A percentile compares a stretch with the other conserved stretches of the same genome.
phyloP scores from a whole-genome alignment of 2,329 filamentous ascomycete genomes.

The Claviceps lovelessii region DNA sequence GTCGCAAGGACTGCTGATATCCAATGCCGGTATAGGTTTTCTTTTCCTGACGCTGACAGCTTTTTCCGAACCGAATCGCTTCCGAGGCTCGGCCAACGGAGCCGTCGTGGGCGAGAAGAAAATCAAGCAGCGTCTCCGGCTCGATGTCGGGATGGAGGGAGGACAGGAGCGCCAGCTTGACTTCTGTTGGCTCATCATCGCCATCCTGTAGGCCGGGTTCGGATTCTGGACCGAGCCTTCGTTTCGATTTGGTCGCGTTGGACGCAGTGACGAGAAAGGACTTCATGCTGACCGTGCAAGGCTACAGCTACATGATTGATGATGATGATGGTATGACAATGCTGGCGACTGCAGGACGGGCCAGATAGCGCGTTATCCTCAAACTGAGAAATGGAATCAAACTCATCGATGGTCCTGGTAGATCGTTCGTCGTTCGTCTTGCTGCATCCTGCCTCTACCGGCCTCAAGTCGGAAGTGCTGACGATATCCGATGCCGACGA shows the following conservation, averaged over 20 bases:
- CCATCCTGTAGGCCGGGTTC: constrained; percentile 12
- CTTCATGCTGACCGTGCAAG: constrained; percentile 30
- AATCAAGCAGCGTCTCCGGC: constrained; percentile 59
- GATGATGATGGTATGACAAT: not conserved
- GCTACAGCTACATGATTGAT: not conserved
- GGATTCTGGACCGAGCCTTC: constrained; percentile 23
- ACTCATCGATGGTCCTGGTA: not conserved
- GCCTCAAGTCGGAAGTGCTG: not conserved
- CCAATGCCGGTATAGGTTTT: constrained; percentile 30
- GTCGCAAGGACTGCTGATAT: constrained; percentile 49
- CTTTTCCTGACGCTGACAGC: not conserved
- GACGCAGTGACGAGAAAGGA: constrained; percentile 38
- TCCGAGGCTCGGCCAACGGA: constrained; percentile 52
- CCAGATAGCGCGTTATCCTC: not conserved
- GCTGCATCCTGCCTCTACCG: not conserved
- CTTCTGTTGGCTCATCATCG: constrained; percentile 58
- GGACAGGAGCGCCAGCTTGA: constrained; percentile 71
- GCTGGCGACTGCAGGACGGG: too few species aligned
- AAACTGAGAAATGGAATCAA: not conserved
- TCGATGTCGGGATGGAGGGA: constrained; percentile 56
- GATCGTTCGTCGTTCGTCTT: not conserved
- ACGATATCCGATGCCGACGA: not conserved
- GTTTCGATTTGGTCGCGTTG: constrained; percentile 25
- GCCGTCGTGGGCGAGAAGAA: constrained; percentile 64
- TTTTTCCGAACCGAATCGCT: constrained; percentile 29